Conservation (phyloP, 2,329 filamentous ascomycete species). For the Rachicladosporium sp. region DNA sequence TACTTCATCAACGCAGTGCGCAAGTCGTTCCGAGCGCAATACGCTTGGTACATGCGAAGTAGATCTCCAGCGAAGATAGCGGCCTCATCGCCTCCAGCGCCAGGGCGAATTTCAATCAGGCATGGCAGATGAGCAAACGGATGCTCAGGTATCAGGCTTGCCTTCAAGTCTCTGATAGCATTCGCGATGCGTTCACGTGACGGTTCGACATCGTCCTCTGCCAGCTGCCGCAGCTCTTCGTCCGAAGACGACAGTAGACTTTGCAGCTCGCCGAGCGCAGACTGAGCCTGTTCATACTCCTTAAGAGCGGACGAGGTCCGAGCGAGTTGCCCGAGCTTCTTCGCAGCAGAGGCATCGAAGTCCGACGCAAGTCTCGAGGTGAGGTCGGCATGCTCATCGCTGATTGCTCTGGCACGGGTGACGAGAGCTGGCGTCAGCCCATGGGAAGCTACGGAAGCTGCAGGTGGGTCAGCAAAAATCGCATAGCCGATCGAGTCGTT, state of each 20-base stretch:
- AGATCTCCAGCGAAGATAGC: conserved; percentile 80
- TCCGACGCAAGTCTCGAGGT: conserved; percentile 38
- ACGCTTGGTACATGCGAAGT: conserved; percentile 77
- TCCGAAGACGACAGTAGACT: conserved; percentile 52
- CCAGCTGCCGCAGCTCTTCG: conserved; percentile 46
- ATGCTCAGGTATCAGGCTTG: conserved; percentile 71
- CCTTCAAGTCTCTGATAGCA: conserved; percentile 58
- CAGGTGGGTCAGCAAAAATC: conserved; percentile 1
- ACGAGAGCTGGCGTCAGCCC: conserved; percentile 43
- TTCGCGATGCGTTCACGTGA: conserved; percentile 50
- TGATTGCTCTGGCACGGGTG: conserved; percentile 41
- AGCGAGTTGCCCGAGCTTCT: conserved; percentile 44
- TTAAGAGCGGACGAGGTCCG: conserved; percentile 40
- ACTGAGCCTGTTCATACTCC: conserved; percentile 46
- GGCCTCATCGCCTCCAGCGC: conserved; percentile 83
- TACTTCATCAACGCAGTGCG: conserved; percentile 63
- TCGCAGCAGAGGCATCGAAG: conserved; percentile 46
- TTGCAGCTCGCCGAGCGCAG: conserved; percentile 56
- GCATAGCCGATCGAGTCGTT: no score
- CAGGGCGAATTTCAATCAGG: conserved; percentile 81
- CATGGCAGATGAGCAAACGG: conserved; percentile 85
- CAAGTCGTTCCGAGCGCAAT: conserved; percentile 59
- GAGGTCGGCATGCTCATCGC: conserved; percentile 43
- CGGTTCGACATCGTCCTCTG: conserved; percentile 55
- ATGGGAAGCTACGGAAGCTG: conserved; percentile 2